phyloP scores from a whole-genome alignment of 768 basidiomycete genomes.

The Mycena venus region DNA sequence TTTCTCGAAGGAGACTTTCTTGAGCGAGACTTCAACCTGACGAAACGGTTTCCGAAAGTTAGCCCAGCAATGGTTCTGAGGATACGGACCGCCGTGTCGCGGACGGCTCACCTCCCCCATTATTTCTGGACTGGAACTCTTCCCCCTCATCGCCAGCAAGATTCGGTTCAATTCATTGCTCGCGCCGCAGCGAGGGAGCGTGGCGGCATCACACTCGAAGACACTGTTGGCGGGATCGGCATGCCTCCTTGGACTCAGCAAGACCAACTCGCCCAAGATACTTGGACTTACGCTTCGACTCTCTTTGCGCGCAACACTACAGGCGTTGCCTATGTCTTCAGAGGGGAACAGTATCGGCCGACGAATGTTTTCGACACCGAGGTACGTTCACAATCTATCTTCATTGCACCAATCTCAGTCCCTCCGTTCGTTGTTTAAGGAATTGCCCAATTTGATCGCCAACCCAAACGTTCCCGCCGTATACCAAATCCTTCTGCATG shows the following conservation, averaged over 20 bases:
- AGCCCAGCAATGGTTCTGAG: too few relatives aligned
- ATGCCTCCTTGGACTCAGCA: background rate
- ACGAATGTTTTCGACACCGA: conserved; percentile 1
- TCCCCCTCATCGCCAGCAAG: background rate
- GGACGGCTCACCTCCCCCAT: background rate
- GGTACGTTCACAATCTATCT: background rate
- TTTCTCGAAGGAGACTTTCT: too few relatives aligned
- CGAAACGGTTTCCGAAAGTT: too few relatives aligned
- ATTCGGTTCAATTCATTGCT: too few relatives aligned
- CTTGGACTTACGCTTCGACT: background rate
- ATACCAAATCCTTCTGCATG: background rate
- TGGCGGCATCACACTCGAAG: conserved; percentile 9
- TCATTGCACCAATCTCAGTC: background rate
- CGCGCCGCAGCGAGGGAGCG: background rate
- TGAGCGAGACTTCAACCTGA: too few relatives aligned
- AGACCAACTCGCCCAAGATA: background rate
- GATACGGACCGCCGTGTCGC: too few relatives aligned
- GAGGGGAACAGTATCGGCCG: background rate
- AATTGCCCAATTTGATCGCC: background rate
- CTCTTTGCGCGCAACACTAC: background rate
- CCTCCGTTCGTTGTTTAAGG: background rate
- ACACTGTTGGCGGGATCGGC: background rate
- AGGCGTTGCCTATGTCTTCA: background rate
- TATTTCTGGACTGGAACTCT: conserved; percentile 13
- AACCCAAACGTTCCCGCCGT: background rate